Conservation (phyloP, 2,329 filamentous ascomycete genomes). For the Verruconis gallopava region DNA sequence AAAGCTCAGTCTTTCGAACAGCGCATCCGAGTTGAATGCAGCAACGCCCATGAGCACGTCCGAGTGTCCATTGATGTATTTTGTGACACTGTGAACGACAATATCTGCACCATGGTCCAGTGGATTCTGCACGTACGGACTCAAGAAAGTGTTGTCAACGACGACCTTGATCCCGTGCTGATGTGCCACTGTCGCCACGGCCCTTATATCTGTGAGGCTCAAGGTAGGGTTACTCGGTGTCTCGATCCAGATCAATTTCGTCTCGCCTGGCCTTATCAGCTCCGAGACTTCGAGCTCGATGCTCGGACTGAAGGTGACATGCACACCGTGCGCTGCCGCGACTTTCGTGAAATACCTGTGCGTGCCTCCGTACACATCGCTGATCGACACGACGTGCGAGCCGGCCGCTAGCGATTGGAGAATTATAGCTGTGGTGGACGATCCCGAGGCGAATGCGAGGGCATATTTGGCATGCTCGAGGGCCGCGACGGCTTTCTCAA, state of each 20-base stretch:
- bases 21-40: slow-evolving; percentile 76
- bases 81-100: slow-evolving; percentile 92
- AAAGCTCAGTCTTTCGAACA: slow-evolving; percentile 70
- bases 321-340: slow-evolving; percentile 82
- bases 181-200: slow-evolving; percentile 72
- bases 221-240: slow-evolving; percentile 90
- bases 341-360: slow-evolving; percentile 99
- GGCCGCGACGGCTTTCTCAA: slow-evolving; percentile 80
- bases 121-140: slow-evolving; percentile 92
- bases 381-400: slow-evolving; percentile 90
- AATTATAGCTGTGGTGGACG: slow-evolving; percentile 83
- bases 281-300: slow-evolving; percentile 79
- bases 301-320: slow-evolving; percentile 84
- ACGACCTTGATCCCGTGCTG: slow-evolving; percentile 83
- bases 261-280: slow-evolving; percentile 69
- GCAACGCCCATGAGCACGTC: slow-evolving; percentile 97
- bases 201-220: slow-evolving; percentile 80
- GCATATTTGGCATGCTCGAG: slow-evolving; percentile 88
- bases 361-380: slow-evolving; percentile 94
- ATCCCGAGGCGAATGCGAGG: slow-evolving; percentile 87
- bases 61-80: slow-evolving; percentile 96
- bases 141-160: slow-evolving; percentile 98
- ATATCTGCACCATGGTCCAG: slow-evolving; percentile 92
- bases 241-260: slow-evolving; percentile 96
- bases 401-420: slow-evolving; percentile 83